phyloP scores from a whole-genome alignment of 2,329 filamentous ascomycete species.

The Phialemoniopsis sp. region DNA sequence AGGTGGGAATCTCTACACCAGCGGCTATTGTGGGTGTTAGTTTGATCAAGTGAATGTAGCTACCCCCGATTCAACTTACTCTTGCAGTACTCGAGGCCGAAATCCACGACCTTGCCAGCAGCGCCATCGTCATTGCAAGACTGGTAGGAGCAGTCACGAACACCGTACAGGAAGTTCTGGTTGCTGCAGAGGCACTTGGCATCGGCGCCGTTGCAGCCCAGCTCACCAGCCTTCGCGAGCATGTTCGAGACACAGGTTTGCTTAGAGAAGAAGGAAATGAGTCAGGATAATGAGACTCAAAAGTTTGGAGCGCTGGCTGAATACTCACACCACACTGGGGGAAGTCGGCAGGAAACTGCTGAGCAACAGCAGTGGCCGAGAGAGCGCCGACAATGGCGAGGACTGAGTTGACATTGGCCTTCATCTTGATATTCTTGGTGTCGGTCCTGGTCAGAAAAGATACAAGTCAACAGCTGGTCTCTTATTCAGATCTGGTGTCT shows the following conservation, averaged over 20 bases:
- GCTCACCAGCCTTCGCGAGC: constrained; percentile 35
- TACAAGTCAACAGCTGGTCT: constrained; percentile 14
- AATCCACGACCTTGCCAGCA: constrained; percentile 30
- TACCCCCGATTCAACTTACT: constrained; percentile 17
- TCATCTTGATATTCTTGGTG: constrained; percentile 40
- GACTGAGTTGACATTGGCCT: constrained; percentile 33
- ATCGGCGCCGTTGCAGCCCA: constrained; percentile 40
- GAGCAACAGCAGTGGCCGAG: constrained; percentile 33
- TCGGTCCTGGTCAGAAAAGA: constrained; percentile 7
- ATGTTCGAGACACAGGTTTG: constrained; percentile 46
- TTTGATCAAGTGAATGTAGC: neutral
- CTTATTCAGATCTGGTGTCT: neutral
- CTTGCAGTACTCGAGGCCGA: constrained; percentile 32
- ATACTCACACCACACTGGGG: constrained; percentile 50
- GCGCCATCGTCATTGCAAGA: constrained; percentile 29
- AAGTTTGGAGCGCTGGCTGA: too few relatives aligned
- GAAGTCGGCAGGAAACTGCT: constrained; percentile 34
- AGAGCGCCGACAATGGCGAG: constrained; percentile 32
- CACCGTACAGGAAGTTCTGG: constrained; percentile 40
- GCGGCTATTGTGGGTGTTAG: constrained; percentile 18
- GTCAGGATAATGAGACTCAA: neutral
- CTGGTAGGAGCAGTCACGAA: constrained; percentile 45
- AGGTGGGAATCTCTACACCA: constrained; percentile 29
- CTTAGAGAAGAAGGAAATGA: constrained; percentile 21
- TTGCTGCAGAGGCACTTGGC: constrained; percentile 42